Evolutionary conservation across 441 rosid species (phyloP), one percentile per base, ranked within the genome.

Genomic region (Flueggea neowawraea): DNA sequence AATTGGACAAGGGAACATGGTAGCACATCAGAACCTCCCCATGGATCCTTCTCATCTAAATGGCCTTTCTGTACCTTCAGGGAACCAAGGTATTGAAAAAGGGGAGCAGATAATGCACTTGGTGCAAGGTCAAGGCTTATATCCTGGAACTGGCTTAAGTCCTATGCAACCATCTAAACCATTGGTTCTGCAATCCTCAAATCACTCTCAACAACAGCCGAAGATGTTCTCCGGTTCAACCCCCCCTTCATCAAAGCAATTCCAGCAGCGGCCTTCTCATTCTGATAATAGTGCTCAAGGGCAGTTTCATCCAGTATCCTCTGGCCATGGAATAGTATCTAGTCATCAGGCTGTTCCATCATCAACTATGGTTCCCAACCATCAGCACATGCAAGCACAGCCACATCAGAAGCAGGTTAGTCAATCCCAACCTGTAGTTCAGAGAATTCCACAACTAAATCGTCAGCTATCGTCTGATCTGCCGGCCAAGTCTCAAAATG

Each of bases 1-100:
- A 67, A 78, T 79, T 57, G 96, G 91, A 66, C 87, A 97, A 81
- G 97, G 95, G 77, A 90, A 82, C 67, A 69, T 76, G 80, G 45
- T 65, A 65, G 80, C 74, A 66, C 87, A 85, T 73, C 96, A 87
- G 77, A 87, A 82, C 71, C 81, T 73, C 39, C 60, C 77, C 17
- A 72, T 71, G 69, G 98, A 93, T 72, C 87, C 87, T 78, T 74
- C 94, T 69, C 90, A 78, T 66, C 68, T 76, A 64, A 96, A 93
- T 83, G 97, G 96, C 60, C 76, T 86, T 60, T 61, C 82, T 48
- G 32, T 69, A 68, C 56, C 85, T 73, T 74, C 84, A 60, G 87
- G 83, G 71, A 90, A 70, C 80, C 86, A 79, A 76, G 71, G 72
- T 75, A 77, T 71, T 3, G 93, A 89, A 69, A 89, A 92, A 72